Base-by-base conservation (phyloP, 805 yeast species). In the Dipodascus geniculatus region DNA sequence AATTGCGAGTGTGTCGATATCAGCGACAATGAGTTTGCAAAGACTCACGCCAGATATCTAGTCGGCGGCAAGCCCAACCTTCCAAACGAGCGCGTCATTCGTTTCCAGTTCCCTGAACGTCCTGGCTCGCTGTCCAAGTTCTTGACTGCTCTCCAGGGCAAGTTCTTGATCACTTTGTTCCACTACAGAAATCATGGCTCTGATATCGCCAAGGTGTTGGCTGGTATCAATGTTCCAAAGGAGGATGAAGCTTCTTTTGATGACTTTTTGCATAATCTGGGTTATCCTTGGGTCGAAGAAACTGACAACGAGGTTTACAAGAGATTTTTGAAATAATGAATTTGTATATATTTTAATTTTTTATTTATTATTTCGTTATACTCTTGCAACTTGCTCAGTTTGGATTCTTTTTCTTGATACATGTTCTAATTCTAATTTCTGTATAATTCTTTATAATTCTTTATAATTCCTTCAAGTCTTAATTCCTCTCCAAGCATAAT, bases 171-270 rank as follows among this genome's bases (percentile, higher is more conserved):
- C 57, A 85, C 97, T 1, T 71, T 93, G 62, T 93, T 93, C 82
- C 96, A 93, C 69, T 93, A 93, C 71, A 82, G 99, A 75, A 89
- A 93, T 71, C 95, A 89, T 61, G 99, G 99, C 42, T 83, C 91
- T 51, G 99, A 93, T 65, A 78, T 93, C 49, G 98, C 96, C 49
- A 88, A 88, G 68, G 87, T 93, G 0, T 74, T 93, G 56, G 91
- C 95, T 48, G 99, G 96, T 44, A 77, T 95, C 54, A 82, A 82
- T 51, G 88, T 90, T 23, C 96, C 98, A 2, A 78, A 79, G 44
- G 75, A 80, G 28, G 85, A 82, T 52, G 76, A 78, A 52, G 77
- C 68, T 23, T 82, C 80, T 20, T 83, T 91, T 65, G 80, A 82
- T 60, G 70, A 71, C 22, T 87, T 88, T 67, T 74, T 93, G 67